Conservation (phyloP, 371 early-diverging fungal genomes). For the Homolaphlyctis polyrhiza region DNA sequence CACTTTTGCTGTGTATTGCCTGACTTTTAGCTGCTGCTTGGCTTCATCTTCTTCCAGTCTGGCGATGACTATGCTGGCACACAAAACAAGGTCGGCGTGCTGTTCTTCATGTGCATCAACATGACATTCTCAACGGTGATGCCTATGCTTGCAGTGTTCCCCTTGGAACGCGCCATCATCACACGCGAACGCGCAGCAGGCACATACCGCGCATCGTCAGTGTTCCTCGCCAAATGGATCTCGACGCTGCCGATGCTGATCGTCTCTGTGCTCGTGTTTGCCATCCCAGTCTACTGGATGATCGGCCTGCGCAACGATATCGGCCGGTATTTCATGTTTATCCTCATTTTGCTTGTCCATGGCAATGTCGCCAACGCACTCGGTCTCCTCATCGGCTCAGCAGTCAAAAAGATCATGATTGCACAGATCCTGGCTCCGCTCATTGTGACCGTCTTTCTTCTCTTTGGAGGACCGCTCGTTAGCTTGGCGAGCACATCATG, state of each 20-base stretch:
- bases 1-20: neutral
- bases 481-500: conserved; percentile 35
- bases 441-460: conserved; percentile 36
- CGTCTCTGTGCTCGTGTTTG: neutral
- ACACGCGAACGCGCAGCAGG: conserved; percentile 48
- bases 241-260: conserved; percentile 20
- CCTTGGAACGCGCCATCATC: conserved; percentile 40
- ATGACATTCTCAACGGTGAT: conserved; percentile 38
- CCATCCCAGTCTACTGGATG: neutral
- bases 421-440: conserved; percentile 47
- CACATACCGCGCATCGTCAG: conserved; percentile 37
- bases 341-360: conserved; percentile 26
- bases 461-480: conserved; percentile 45
- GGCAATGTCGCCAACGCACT: conserved; percentile 23
- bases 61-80: conserved; percentile 27
- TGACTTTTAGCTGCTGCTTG: conserved; percentile 20
- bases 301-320: neutral
- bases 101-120: conserved; percentile 47
- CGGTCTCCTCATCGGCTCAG: conserved; percentile 39
- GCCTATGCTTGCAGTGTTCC: conserved; percentile 24
- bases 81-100: conserved; percentile 40
- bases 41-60: conserved; percentile 34
- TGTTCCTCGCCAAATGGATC: conserved; percentile 45
- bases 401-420: conserved; percentile 30
- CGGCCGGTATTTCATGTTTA: conserved; percentile 30